These are phyloP conservation scores for Talaromyces atroroseus DNA, from an alignment of 2,329 filamentous ascomycete genomes.

Conservation along the genomic window DNA sequence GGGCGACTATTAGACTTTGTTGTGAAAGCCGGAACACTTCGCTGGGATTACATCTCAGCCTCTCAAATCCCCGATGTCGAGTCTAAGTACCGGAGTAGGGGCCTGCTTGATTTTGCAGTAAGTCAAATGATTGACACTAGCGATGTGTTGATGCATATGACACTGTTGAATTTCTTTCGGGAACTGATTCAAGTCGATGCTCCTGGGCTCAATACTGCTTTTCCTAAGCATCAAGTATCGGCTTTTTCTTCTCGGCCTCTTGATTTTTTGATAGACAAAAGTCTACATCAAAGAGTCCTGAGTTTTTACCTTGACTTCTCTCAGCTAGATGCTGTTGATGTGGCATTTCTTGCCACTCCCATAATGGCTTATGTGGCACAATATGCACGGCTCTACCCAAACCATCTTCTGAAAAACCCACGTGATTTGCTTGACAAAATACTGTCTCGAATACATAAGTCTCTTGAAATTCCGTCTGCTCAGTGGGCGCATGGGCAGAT, in stretches of 20 bases:
- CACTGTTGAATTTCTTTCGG: conserved; percentile 53
- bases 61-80: conserved; percentile 52
- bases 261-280: conserved; percentile 48
- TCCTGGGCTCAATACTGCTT: conserved; percentile 29
- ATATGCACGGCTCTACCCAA: conserved; percentile 51
- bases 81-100: conserved; percentile 30
- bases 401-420: conserved; percentile 46
- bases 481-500: conserved; percentile 50
- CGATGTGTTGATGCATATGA: conserved; percentile 58
- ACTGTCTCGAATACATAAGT: conserved; percentile 42
- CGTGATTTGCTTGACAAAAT: conserved; percentile 40
- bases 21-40: conserved; percentile 47
- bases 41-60: conserved; percentile 50
- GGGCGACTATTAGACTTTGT: conserved; percentile 56
- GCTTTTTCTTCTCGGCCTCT: conserved; percentile 40
- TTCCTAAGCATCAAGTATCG: conserved; percentile 28
- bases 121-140: conserved; percentile 52
- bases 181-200: conserved; percentile 46
- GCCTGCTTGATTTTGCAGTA: conserved; percentile 52
- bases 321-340: conserved; percentile 46
- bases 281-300: conserved; percentile 47
- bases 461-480: conserved; percentile 40
- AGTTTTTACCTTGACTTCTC: conserved; percentile 49
- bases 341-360: conserved; percentile 50
- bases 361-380: conserved; percentile 54